These are phyloP conservation scores for Epichloe brachyelytri DNA, from an alignment of 2,329 filamentous ascomycete species.

Conservation along the genomic window DNA sequence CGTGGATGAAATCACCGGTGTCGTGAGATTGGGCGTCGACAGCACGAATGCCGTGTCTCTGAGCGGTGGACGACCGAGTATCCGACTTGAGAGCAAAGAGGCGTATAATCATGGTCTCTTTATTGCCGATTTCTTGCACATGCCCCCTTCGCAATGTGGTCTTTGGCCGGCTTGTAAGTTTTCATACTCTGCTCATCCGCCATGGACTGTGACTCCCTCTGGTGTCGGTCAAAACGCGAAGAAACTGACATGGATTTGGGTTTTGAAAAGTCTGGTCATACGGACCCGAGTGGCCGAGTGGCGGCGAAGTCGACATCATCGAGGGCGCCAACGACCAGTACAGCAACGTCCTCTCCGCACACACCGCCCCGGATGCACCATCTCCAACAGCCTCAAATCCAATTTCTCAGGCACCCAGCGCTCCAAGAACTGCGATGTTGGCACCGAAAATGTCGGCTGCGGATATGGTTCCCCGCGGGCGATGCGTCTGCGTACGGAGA, in stretches of 20 bases:
- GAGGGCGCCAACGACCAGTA: constrained; percentile 54
- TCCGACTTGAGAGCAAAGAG: constrained; percentile 53
- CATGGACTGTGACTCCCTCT: background rate
- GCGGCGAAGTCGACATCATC: constrained; percentile 58
- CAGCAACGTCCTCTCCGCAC: constrained; percentile 47
- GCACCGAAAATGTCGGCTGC: constrained; percentile 29
- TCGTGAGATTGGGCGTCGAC: constrained; percentile 35
- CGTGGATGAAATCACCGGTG: constrained; percentile 25
- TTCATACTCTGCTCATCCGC: constrained; percentile 8
- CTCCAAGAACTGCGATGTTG: constrained; percentile 25
- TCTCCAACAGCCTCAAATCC: constrained; percentile 10
- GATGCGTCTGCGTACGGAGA: constrained; percentile 43
- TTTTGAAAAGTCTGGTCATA: constrained; percentile 35
- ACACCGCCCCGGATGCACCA: constrained; percentile 33
- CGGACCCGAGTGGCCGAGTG: constrained; percentile 43
- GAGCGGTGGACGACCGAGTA: constrained; percentile 38
- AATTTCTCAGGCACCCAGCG: constrained; percentile 16
- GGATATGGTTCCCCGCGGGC: constrained; percentile 25
- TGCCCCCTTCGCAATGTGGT: constrained; percentile 59
- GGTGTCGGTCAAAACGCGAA: background rate
- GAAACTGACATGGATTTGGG: background rate
- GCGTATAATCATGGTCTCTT: constrained; percentile 54
- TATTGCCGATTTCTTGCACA: constrained; percentile 59
- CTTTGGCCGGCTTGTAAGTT: constrained; percentile 55
- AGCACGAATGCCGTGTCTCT: constrained; percentile 23